These are phyloP conservation scores for Cajanus cajan DNA, from an alignment of 306 rosid species.

Conservation along the genomic window DNA sequence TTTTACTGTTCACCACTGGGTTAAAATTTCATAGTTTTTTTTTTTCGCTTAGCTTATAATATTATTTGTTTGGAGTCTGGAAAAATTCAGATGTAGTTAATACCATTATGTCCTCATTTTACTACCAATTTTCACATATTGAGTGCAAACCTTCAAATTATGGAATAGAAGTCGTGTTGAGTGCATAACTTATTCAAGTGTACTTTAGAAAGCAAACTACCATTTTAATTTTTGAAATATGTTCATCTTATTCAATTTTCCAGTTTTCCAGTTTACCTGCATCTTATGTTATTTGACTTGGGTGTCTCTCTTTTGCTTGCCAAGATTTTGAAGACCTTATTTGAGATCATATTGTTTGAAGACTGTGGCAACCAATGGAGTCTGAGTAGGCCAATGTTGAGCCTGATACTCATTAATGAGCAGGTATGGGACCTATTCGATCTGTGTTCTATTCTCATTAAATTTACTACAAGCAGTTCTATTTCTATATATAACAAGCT, in stretches of 20 bases:
- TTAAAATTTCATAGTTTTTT: slow-evolving; percentile 5
- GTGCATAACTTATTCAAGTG: background rate
- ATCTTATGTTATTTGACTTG: slow-evolving; percentile 22
- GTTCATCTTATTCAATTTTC: slow-evolving; percentile 6
- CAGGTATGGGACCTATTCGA: slow-evolving; percentile 51
- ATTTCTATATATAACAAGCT: background rate
- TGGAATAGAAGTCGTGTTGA: slow-evolving; percentile 3
- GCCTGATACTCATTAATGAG: slow-evolving; percentile 88
- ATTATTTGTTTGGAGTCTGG: background rate
- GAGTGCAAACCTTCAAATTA: slow-evolving; percentile 16
- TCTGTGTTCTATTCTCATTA: background rate
- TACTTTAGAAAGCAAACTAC: background rate
- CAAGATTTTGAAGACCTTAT: slow-evolving; percentile 84
- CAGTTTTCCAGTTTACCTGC: background rate
- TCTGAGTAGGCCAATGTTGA: slow-evolving; percentile 95
- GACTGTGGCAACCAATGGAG: slow-evolving; percentile 96
- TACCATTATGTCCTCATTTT: background rate
- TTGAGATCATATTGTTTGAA: slow-evolving; percentile 88
- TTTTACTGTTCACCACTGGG: slow-evolving; percentile 6
- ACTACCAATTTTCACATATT: background rate
- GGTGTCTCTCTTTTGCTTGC: slow-evolving; percentile 32
- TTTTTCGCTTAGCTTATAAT: background rate
- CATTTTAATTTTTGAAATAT: slow-evolving; percentile 11
- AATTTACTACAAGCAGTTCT: background rate
- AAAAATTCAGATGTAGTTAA: background rate